A percentile compares a stretch with the other conserved stretches of the same genome.
Evolutionary conservation across 2,329 filamentous ascomycete genomes (phyloP).

Genomic region (Sclerotinia nivalis): DNA sequence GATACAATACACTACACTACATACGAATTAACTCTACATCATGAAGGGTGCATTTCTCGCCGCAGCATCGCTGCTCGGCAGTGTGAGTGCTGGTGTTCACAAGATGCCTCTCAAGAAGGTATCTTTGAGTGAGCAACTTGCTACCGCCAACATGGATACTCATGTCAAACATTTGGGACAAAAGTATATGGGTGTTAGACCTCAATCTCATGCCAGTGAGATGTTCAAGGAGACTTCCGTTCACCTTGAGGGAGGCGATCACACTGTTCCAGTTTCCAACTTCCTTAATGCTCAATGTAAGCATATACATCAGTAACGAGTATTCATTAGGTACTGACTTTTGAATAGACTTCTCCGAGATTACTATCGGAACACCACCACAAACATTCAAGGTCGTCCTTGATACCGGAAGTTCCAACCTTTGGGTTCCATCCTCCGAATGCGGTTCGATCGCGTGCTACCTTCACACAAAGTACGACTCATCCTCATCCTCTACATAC

Average conservation of each 20-base stretch:
- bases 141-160: constrained; percentile 75
- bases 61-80: constrained; percentile 72
- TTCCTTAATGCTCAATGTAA: constrained; percentile 98
- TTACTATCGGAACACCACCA: constrained; percentile 85
- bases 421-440: constrained; percentile 91
- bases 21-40: constrained; percentile 37
- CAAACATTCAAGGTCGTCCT: constrained; percentile 98
- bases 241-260: constrained; percentile 60
- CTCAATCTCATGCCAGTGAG: constrained; percentile 67
- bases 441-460: constrained; percentile 98
- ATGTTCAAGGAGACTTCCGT: constrained; percentile 77
- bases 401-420: constrained; percentile 97
- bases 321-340: constrained; percentile 25
- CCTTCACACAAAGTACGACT: constrained; percentile 96
- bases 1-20: constrained; percentile 22
- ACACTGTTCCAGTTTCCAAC: constrained; percentile 90
- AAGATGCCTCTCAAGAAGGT: constrained; percentile 99
- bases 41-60: constrained; percentile 89
- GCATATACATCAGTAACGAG: constrained; percentile 39
- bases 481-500: constrained; percentile 82
- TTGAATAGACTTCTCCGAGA: constrained; percentile 89
- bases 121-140: constrained; percentile 86
- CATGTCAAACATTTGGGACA: constrained; percentile 84
- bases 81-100: constrained; percentile 83
- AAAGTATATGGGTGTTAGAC: constrained; percentile 90